Conservation (phyloP, 176 grass and related monocot species). For the Poa annua region DNA sequence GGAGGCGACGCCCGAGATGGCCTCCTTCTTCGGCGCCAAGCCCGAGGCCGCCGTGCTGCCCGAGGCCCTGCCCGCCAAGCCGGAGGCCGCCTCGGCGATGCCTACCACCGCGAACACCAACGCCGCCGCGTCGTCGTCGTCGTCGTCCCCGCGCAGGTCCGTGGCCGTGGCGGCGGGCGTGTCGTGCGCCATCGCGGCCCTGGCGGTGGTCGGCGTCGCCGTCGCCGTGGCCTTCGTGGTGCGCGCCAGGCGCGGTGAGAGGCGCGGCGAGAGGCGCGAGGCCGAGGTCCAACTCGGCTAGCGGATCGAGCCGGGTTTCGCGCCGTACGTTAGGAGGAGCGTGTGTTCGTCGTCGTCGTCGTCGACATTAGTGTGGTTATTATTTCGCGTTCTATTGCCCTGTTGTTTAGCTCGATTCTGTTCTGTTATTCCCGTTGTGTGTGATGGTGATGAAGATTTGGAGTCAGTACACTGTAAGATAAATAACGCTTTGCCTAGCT, state of each 20-base stretch:
- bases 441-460: background rate
- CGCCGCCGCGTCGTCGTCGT: background rate
- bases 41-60: conserved; percentile 55
- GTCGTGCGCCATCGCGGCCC: conserved; percentile 52
- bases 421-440: background rate
- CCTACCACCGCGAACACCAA: background rate
- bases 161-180: conserved; percentile 53
- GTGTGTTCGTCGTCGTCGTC: background rate
- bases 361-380: conserved; percentile 34
- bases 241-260: conserved; percentile 44
- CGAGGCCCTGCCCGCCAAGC: conserved; percentile 52
- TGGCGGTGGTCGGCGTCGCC: conserved; percentile 47
- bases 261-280: conserved; percentile 19
- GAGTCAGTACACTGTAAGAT: conserved; percentile 42
- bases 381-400: background rate
- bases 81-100: conserved; percentile 50
- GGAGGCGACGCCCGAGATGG: conserved; percentile 37
- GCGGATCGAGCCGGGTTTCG: background rate
- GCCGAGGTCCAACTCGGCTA: conserved; percentile 39
- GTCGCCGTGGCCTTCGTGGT: conserved; percentile 55
- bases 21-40: conserved; percentile 56
- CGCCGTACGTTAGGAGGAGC: background rate
- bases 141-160: conserved; percentile 32
- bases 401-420: conserved; percentile 34
- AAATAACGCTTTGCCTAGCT: conserved; percentile 41